Evolutionary conservation across 768 basidiomycete genomes (phyloP).

Genomic region (Dendrothele bispora): DNA sequence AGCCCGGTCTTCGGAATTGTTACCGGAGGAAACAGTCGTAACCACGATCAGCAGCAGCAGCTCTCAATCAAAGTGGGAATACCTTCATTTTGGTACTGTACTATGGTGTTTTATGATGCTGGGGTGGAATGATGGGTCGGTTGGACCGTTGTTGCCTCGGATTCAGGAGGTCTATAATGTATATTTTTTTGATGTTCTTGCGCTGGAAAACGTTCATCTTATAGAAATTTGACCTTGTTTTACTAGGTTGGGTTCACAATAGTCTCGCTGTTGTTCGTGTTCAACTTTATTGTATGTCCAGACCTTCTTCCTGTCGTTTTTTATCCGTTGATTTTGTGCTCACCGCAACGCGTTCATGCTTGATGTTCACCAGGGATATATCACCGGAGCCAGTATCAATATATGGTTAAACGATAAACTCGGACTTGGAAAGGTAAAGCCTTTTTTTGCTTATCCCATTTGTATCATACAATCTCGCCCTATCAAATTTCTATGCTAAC

Average conservation of each 20-base stretch:
- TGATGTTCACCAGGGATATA: slow-evolving; percentile 43
- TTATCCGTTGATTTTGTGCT: neutral
- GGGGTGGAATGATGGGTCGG: no score
- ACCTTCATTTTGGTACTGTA: no score
- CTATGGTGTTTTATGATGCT: no score
- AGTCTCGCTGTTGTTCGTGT: slow-evolving; percentile 4
- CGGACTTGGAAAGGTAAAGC: slow-evolving; percentile 42
- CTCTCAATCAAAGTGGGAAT: no score
- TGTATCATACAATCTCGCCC: no score
- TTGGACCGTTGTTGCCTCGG: no score
- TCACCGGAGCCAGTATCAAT: slow-evolving; percentile 45
- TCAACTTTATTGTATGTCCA: slow-evolving; percentile 2
- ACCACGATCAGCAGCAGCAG: no score
- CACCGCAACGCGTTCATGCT: no score
- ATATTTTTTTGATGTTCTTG: neutral
- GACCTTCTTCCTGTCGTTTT: neutral
- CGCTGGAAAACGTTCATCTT: neutral
- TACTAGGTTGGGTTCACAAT: slow-evolving; percentile 5
- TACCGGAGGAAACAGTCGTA: no score
- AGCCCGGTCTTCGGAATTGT: no score
- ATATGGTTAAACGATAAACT: slow-evolving; percentile 42
- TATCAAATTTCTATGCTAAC: no score
- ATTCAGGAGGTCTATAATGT: slow-evolving; percentile 1
- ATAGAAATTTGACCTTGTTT: no score
- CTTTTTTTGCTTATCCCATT: neutral